Conservation (phyloP, 1,284 basidiomycete genomes). For the Cryptococcus hybrid region DNA sequence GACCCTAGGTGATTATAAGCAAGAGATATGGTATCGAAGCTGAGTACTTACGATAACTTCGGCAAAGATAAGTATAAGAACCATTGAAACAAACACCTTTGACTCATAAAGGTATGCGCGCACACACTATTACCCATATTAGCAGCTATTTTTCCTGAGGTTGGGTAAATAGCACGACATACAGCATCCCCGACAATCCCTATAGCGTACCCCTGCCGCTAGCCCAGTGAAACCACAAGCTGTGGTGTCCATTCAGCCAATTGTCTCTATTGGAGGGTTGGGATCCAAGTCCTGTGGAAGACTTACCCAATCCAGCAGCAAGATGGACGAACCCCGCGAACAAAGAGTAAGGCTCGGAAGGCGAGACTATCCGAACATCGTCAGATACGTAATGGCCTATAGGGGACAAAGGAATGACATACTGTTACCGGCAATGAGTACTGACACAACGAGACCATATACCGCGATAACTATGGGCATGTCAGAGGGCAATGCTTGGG, state of each 20-base stretch:
- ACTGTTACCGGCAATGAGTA: slow-evolving; percentile 64
- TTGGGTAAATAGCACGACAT: slow-evolving; percentile 33
- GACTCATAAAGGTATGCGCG: slow-evolving; percentile 57
- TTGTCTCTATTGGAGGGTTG: not conserved
- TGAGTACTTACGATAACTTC: slow-evolving; percentile 38
- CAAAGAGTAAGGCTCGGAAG: slow-evolving; percentile 58
- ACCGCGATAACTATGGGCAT: slow-evolving; percentile 53
- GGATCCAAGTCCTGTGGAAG: not conserved
- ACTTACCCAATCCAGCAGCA: slow-evolving; percentile 73
- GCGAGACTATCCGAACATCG: slow-evolving; percentile 57
- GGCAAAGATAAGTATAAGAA: slow-evolving; percentile 55
- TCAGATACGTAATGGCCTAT: not conserved
- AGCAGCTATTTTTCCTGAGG: not conserved
- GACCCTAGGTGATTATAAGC: slow-evolving; percentile 35
- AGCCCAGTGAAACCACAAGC: slow-evolving; percentile 88
- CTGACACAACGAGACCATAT: slow-evolving; percentile 59
- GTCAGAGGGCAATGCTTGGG: not conserved
- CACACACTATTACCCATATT: slow-evolving; percentile 48
- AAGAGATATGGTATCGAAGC: too few species aligned
- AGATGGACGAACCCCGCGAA: slow-evolving; percentile 92
- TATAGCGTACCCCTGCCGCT: slow-evolving; percentile 98
- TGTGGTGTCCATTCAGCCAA: slow-evolving; percentile 8
- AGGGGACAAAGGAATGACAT: slow-evolving; percentile 34
- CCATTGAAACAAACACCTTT: slow-evolving; percentile 73
- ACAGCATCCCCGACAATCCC: slow-evolving; percentile 94